Percentiles rank a stretch among this genome's conserved stretches.
Evolutionary conservation across 352 stramenopile genomes (phyloP).

Genomic region (Phytophthora sp.): DNA sequence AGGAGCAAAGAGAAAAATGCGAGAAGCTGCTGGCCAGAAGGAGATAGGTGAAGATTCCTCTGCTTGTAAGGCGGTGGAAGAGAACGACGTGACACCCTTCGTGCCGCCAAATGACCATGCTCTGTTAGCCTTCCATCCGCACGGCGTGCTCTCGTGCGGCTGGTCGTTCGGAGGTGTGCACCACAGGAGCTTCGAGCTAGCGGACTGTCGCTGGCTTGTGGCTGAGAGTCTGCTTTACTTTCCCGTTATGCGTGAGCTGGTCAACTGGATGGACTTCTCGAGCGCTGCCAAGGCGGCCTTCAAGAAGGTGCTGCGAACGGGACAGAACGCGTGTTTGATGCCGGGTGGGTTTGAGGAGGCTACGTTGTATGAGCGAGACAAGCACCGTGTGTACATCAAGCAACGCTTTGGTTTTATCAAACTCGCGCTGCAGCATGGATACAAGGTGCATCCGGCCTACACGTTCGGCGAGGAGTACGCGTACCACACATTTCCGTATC

Average conservation of each 20-base stretch:
- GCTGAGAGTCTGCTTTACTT: conserved; percentile 68
- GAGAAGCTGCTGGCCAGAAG: neutral
- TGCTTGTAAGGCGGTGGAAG: conserved; percentile 9
- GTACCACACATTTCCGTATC: conserved; percentile 86
- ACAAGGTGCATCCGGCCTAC: conserved; percentile 89
- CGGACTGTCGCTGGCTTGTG: conserved; percentile 62
- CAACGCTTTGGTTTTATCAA: conserved; percentile 93
- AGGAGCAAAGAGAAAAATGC: conserved; percentile 5
- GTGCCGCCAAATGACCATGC: conserved; percentile 19
- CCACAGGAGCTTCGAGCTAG: conserved; percentile 49
- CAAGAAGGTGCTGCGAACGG: conserved; percentile 42
- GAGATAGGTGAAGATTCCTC: neutral
- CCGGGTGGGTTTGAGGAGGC: conserved; percentile 95
- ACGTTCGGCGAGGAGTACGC: conserved; percentile 91
- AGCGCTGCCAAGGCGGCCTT: conserved; percentile 53
- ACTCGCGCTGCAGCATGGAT: conserved; percentile 89
- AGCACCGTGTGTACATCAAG: conserved; percentile 91
- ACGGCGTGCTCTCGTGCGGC: conserved; percentile 65
- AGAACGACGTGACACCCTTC: conserved; percentile 7
- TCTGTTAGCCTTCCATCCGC: conserved; percentile 64
- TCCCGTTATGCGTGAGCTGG: conserved; percentile 57
- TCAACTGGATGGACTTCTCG: conserved; percentile 63
- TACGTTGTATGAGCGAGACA: conserved; percentile 74
- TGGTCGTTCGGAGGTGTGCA: conserved; percentile 58
- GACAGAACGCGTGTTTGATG: conserved; percentile 74